phyloP scores from a whole-genome alignment of 805 yeast genomes.

The Debaryomyces prosopidis region DNA sequence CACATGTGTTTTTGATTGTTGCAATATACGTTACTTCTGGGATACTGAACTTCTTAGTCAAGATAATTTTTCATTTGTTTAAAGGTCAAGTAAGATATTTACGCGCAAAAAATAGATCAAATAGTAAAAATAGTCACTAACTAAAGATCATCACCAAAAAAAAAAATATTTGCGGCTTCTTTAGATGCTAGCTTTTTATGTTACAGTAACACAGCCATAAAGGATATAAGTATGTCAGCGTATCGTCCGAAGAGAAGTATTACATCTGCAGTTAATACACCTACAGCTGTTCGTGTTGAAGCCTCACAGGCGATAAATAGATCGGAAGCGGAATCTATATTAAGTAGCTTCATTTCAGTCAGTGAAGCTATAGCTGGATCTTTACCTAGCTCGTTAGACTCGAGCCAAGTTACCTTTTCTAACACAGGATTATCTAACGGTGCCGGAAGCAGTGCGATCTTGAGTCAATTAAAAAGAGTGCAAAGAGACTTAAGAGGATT shows the following conservation, averaged over 20 bases:
- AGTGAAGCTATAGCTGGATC: slow-evolving; percentile 36
- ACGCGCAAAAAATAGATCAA: not conserved
- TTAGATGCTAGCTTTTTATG: not conserved
- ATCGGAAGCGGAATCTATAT: slow-evolving; percentile 46
- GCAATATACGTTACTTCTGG: not conserved
- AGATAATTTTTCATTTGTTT: not conserved
- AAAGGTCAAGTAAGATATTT: not conserved
- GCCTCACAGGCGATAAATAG: slow-evolving; percentile 29
- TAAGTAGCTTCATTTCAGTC: slow-evolving; percentile 43
- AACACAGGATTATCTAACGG: slow-evolving; percentile 32
- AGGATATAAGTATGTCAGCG: slow-evolving; percentile 7
- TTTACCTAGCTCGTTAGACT: slow-evolving; percentile 20
- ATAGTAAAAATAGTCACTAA: not conserved
- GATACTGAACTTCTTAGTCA: too few species aligned
- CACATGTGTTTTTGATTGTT: slow-evolving; percentile 1
- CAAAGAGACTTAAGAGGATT: slow-evolving; percentile 80
- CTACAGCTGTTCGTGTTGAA: slow-evolving; percentile 41
- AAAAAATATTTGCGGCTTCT: slow-evolving; percentile 1
- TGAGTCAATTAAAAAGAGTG: slow-evolving; percentile 67
- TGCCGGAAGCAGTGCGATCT: slow-evolving; percentile 37
- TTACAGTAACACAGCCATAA: not conserved
- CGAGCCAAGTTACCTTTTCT: slow-evolving; percentile 18
- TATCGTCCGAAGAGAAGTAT: slow-evolving; percentile 42
- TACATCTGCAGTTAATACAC: slow-evolving; percentile 48
- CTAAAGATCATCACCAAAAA: not conserved